Evolutionary conservation across 1,139 yeast species (phyloP).

Genomic region (Debaryomyces psychrophilus): DNA sequence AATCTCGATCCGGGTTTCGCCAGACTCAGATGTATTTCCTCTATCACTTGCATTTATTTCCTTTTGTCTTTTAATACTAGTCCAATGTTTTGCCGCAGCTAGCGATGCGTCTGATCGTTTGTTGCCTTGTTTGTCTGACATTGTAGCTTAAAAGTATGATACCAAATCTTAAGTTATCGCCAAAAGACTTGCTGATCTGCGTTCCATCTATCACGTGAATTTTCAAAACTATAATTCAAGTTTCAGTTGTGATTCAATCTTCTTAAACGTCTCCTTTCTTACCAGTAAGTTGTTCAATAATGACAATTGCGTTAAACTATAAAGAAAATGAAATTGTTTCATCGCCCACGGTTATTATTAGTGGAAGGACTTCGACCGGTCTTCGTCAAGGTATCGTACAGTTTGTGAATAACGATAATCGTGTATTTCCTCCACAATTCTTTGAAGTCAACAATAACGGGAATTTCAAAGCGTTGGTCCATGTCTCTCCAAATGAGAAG

Average conservation of each 20-base stretch:
- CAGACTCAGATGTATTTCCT: background rate
- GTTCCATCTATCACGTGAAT: background rate
- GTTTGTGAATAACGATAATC: slow-evolving; percentile 43
- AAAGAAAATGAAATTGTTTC: slow-evolving; percentile 42
- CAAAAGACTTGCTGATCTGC: background rate
- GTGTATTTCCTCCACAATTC: slow-evolving; percentile 67
- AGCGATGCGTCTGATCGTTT: slow-evolving; percentile 28
- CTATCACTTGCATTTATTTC: background rate
- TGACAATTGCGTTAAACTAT: slow-evolving; percentile 41
- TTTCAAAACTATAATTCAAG: background rate
- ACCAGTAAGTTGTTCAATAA: slow-evolving; percentile 9
- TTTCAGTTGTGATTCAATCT: background rate
- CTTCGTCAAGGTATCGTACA: slow-evolving; percentile 31
- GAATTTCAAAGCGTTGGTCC: slow-evolving; percentile 74
- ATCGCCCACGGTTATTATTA: slow-evolving; percentile 44
- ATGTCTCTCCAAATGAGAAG: slow-evolving; percentile 62
- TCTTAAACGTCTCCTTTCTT: background rate
- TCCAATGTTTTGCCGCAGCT: slow-evolving; percentile 34
- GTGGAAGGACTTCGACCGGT: slow-evolving; percentile 31
- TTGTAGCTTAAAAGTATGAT: background rate
- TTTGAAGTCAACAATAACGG: slow-evolving; percentile 71
- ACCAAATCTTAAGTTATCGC: background rate
- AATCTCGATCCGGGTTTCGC: slow-evolving; percentile 6
- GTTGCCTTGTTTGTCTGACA: slow-evolving; percentile 8
- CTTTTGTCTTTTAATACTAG: slow-evolving; percentile 14